Base-by-base conservation (phyloP, 2,329 filamentous ascomycete species). In the Ophiostoma ulmi region DNA sequence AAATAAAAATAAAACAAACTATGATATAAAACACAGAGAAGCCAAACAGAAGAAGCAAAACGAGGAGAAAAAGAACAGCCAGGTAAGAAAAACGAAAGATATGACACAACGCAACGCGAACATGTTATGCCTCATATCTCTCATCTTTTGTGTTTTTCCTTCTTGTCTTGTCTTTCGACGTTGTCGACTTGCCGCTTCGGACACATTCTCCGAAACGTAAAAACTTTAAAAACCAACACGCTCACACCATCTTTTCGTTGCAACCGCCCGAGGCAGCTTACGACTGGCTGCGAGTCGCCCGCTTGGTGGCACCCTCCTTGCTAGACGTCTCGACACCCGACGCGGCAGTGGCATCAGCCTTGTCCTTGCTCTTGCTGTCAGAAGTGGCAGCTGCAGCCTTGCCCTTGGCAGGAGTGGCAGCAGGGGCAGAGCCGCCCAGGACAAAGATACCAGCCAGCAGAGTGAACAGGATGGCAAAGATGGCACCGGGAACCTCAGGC, bases 401-500 rank as follows among this genome's bases (percentile, higher is more conserved):
- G 77, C 86, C 85, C 39, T 44, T 38, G 31, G 39, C 41, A 11
- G 68, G 52, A 13, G 52, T 31, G 8, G 48, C 13, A 76, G 90
- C 87, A 74, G 91, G 87, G 70, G 91, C 83, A 71, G 87, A 85
- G 76, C 85, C 84, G 76, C 88, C 87, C 74, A 88, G 64, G 11
- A 70, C 44, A 22, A 74, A 65, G 76, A 94, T 80, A 74, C 91
- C 82, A 75, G 87, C 86, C 73, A 91, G 81, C 74, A 96, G 81
- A 74, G 97, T 76, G 75, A 90, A 88, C 73, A 97, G 79, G 74
- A 93, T 80, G 75, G 90, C 91, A 78, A 84, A 91, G 77, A 97
- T 83, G 77, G 88, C 92, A 78, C 89, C 93, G 74, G 93, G 92
- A 76, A 97, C 90, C 83, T 97, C 95, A 75, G 95, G 95, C 74